Conservation (phyloP, 2,329 filamentous ascomycete genomes). For the Incumbomyces lentus region DNA sequence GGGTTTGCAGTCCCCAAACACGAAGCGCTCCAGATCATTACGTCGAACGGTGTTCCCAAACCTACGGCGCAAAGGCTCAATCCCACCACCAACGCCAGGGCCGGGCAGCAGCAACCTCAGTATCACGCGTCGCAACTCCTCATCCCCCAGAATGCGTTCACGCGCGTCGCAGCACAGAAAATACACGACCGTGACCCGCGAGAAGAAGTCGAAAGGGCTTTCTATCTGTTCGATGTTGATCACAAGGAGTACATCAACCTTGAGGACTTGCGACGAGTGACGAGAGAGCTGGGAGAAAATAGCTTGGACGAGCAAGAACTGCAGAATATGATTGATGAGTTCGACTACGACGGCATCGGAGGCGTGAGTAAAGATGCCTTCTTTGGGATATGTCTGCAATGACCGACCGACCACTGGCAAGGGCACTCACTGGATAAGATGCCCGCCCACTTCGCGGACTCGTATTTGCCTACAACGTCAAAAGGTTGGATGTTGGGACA, state of each 20-base stretch:
- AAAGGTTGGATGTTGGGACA: too few relatives aligned
- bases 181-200: slow-evolving; percentile 74
- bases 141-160: slow-evolving; percentile 62
- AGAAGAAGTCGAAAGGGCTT: slow-evolving; percentile 84
- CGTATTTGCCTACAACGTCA: too few relatives aligned
- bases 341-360: slow-evolving; percentile 88
- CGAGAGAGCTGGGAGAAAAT: slow-evolving; percentile 76
- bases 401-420: slow-evolving; percentile 12
- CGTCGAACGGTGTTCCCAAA: slow-evolving; percentile 67
- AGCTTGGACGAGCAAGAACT: slow-evolving; percentile 88
- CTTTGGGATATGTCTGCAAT: slow-evolving; percentile 54
- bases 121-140: slow-evolving; percentile 57
- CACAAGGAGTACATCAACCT: slow-evolving; percentile 84
- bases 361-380: slow-evolving; percentile 57
- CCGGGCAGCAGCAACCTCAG: slow-evolving; percentile 18
- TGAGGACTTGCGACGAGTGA: slow-evolving; percentile 76
- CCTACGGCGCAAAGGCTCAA: slow-evolving; percentile 31
- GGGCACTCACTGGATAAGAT: neutral
- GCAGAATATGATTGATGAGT: slow-evolving; percentile 93
- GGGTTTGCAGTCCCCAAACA: slow-evolving; percentile 84
- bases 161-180: slow-evolving; percentile 65
- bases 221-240: slow-evolving; percentile 85
- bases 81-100: slow-evolving; percentile 27
- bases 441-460: neutral
- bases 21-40: slow-evolving; percentile 71